Evolutionary conservation across 495 filamentous ascomycete genomes (phyloP).

Genomic region (Penicillium riverlandense): DNA sequence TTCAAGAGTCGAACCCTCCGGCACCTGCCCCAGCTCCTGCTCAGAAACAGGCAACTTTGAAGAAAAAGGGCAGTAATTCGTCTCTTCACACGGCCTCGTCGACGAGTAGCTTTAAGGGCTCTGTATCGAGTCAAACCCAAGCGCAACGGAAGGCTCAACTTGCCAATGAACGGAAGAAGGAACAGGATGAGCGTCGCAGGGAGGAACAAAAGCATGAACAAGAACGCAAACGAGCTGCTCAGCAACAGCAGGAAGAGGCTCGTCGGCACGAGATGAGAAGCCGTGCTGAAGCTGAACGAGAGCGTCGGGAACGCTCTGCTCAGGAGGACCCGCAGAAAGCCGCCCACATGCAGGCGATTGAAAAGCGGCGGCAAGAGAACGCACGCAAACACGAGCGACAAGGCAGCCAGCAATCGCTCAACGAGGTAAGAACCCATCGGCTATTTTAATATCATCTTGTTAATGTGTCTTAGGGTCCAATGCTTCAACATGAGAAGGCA

Average conservation of each 20-base stretch:
- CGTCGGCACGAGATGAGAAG: constrained; percentile 41
- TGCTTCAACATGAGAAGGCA: constrained; percentile 35
- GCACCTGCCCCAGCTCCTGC: constrained; percentile 35
- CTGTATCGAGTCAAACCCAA: constrained; percentile 48
- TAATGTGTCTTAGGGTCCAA: constrained; percentile 15
- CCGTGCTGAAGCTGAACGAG: constrained; percentile 38
- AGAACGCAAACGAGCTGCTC: constrained; percentile 64
- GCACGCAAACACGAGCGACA: constrained; percentile 54
- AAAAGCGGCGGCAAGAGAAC: constrained; percentile 56
- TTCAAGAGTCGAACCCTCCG: constrained; percentile 47
- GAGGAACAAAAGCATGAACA: constrained; percentile 69
- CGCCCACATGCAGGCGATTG: constrained; percentile 62
- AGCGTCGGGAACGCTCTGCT: constrained; percentile 38
- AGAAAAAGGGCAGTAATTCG: constrained; percentile 61
- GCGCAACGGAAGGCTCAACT: constrained; percentile 50
- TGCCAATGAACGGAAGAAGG: constrained; percentile 67
- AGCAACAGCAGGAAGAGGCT: constrained; percentile 42
- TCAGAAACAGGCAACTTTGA: constrained; percentile 40
- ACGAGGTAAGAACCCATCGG: constrained; percentile 26
- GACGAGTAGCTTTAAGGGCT: constrained; percentile 60
- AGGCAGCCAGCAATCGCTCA: constrained; percentile 35
- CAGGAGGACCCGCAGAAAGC: constrained; percentile 57
- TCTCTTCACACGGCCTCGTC: constrained; percentile 61
- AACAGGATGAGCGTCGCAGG: constrained; percentile 72
- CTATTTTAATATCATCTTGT: not conserved